Percentiles rank a stretch among this genome's conserved stretches.
These are phyloP conservation scores for Cryptococcus hybrid DNA, from an alignment of 1,284 basidiomycete genomes.

Conservation along the genomic window DNA sequence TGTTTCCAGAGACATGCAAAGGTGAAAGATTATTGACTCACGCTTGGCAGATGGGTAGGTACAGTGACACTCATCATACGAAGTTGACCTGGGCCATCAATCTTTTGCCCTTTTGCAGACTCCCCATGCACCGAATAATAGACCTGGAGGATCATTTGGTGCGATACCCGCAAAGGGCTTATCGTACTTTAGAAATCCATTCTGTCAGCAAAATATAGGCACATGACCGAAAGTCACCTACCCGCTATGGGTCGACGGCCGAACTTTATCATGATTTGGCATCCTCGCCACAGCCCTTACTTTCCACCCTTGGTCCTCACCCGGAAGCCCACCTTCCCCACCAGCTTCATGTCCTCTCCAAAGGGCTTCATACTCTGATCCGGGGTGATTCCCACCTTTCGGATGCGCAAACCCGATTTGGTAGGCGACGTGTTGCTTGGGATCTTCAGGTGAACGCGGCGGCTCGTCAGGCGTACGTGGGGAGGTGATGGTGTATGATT, in stretches of 20 bases:
- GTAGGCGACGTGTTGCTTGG: slow-evolving; percentile 37
- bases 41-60: slow-evolving; percentile 38
- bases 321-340: slow-evolving; percentile 7
- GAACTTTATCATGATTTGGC: slow-evolving; percentile 46
- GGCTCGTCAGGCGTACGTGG: slow-evolving; percentile 41
- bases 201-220: not conserved
- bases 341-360: slow-evolving; percentile 39
- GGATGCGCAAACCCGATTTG: slow-evolving; percentile 36
- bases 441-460: slow-evolving; percentile 28
- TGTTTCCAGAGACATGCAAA: too few relatives aligned
- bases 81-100: slow-evolving; percentile 42
- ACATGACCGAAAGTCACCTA: slow-evolving; percentile 18
- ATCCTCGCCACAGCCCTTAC: slow-evolving; percentile 39
- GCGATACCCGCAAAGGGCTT: slow-evolving; percentile 45
- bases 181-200: slow-evolving; percentile 27
- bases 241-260: slow-evolving; percentile 45
- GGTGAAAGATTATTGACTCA: slow-evolving; percentile 13
- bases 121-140: slow-evolving; percentile 45
- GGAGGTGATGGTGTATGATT: slow-evolving; percentile 38
- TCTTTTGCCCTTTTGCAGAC: slow-evolving; percentile 20
- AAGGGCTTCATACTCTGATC: slow-evolving; percentile 25
- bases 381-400: slow-evolving; percentile 28
- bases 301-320: slow-evolving; percentile 24
- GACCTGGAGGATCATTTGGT: slow-evolving; percentile 43
- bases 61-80: slow-evolving; percentile 40